Base-by-base conservation (phyloP, 768 basidiomycete species). In the Termitomyces sp. region DNA sequence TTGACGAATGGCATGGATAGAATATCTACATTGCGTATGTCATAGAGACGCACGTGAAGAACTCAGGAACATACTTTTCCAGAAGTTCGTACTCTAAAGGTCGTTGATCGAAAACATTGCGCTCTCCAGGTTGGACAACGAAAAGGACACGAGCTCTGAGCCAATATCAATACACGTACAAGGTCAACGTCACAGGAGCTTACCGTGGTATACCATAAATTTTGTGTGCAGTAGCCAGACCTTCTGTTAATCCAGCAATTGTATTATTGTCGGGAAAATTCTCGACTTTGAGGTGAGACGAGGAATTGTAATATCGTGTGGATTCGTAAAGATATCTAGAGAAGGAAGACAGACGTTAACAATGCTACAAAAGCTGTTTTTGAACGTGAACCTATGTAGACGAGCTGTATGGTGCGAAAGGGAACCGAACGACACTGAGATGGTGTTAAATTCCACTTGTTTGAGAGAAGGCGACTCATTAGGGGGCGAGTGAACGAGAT, bases 361-460 rank as follows among this genome's bases (percentile, higher is more conserved):
- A 24, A 55, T 50, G 9, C 8, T 20, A 7, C 20, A 4, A 48
- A 8, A 18, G 45, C 30, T 35, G 16, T 26, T n/a, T 8, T 24
- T 5, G 35, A 38, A 20, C 4, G 14, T 74, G 50, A 63, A 94
- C 92, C 86, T 79, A 71, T 98, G 96, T 67, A 98, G 69, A 24
- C 83, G 81, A 3, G 88, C 78, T 10, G 79, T 75, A 38, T 76
- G 78, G 60, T 90, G 77, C 0, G 90, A 90, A 14, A 98, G 76
- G 1, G 86, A 67, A 0, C 94, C 96, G 69, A 98, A 96, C 0
- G 94, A 94, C 0, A 87, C 84, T 2, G 94, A 92, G 61, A 98
- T 95, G 9, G 96, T 97, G 68, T 99, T 99, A 74, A 98, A 97
- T 70, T 99, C 96, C 43, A 98, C 96, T 72, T 99, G 96, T 69